These are phyloP conservation scores for Takashimella tepidaria DNA, from an alignment of 1,284 basidiomycete species.

Conservation along the genomic window DNA sequence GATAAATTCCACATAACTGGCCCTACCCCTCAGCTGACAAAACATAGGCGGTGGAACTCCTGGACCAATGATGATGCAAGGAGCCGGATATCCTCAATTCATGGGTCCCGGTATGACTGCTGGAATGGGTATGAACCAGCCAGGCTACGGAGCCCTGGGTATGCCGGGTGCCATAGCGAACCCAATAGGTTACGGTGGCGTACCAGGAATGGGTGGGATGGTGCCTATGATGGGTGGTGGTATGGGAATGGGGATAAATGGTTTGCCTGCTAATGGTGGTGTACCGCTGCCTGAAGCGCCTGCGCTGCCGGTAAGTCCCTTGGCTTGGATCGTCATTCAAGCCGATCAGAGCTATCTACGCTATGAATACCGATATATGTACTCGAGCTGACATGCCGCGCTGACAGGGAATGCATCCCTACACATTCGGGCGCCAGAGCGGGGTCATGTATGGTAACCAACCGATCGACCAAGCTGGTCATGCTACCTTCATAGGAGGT, in stretches of 20 bases:
- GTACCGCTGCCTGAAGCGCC: slow-evolving; percentile 27
- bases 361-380: background rate
- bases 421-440: slow-evolving; percentile 28
- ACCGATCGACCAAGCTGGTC: background rate
- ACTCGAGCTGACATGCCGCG: too few species aligned
- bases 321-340: background rate
- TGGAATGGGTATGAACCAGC: slow-evolving; percentile 23
- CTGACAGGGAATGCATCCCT: slow-evolving; percentile 43
- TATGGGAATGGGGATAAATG: slow-evolving; percentile 7
- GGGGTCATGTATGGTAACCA: slow-evolving; percentile 27
- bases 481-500: background rate
- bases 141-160: slow-evolving; percentile 21
- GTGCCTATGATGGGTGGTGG: slow-evolving; percentile 17
- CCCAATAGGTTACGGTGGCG: slow-evolving; percentile 13
- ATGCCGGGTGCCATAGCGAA: slow-evolving; percentile 19
- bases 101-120: slow-evolving; percentile 11
- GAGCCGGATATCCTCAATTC: background rate
- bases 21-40: background rate
- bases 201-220: slow-evolving; percentile 6
- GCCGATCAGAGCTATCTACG: background rate
- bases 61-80: slow-evolving; percentile 9
- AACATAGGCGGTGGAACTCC: slow-evolving; percentile 4
- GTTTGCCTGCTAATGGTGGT: slow-evolving; percentile 11
- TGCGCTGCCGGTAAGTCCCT: slow-evolving; percentile 30
- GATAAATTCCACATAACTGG: too few species aligned